Conservation (phyloP, 2,329 filamentous ascomycete genomes). For the Gliomastix tumulicola region DNA sequence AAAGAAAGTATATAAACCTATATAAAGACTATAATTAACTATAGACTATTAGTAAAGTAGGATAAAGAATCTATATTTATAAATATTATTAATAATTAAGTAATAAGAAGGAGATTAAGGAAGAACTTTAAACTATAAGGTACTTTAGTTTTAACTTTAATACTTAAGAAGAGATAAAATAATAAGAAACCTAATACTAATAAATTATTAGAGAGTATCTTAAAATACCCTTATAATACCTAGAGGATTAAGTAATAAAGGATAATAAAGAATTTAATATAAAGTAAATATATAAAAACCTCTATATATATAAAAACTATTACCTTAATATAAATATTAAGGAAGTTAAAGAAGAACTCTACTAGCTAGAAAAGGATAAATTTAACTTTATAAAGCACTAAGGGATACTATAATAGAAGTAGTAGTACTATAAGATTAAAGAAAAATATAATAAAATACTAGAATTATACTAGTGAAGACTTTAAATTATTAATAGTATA, state of each 20-base stretch:
- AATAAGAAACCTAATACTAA: neutral
- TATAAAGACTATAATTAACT: neutral
- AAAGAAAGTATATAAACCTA: neutral
- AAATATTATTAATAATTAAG: neutral
- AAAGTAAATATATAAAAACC: neutral
- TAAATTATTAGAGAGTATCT: neutral
- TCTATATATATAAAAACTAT: neutral
- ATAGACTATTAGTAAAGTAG: neutral
- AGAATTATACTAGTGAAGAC: neutral
- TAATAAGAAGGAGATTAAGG: neutral
- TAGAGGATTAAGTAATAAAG: neutral
- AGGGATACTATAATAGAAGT: neutral
- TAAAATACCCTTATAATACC: neutral
- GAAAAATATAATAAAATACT: neutral
- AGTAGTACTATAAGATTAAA: neutral
- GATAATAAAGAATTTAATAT: neutral
- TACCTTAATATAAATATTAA: neutral
- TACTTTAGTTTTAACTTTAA: neutral
- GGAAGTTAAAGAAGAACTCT: neutral
- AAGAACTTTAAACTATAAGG: neutral
- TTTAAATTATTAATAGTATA: neutral
- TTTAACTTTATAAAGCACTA: neutral
- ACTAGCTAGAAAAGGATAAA: neutral
- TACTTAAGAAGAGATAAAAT: neutral
- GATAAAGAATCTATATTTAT: neutral